Percentiles rank a stretch among this genome's conserved stretches.
Conservation (phyloP, 2,329 filamentous ascomycete genomes). For the Aspergillus brunneoviolaceus region DNA sequence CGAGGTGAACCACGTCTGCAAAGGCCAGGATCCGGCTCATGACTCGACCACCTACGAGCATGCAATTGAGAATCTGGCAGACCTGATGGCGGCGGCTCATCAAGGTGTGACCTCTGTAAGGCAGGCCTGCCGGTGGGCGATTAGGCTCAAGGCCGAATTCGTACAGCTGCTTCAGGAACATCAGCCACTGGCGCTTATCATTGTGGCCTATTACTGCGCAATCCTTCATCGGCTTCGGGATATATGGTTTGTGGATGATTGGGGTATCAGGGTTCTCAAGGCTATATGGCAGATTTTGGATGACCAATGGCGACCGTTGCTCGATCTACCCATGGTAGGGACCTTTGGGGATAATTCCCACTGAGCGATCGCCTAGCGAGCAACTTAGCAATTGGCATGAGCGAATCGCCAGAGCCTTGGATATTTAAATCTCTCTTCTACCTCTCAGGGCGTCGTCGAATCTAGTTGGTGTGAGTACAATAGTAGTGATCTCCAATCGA, state of each 20-base stretch:
- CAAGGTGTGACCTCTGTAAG: constrained; percentile 55
- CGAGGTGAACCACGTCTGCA: constrained; percentile 29
- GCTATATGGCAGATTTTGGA: constrained; percentile 50
- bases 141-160: constrained; percentile 34
- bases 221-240: constrained; percentile 60
- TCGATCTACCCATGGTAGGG: constrained; percentile 32
- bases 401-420: no score
- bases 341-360: constrained; percentile 26
- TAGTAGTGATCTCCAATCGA: no score
- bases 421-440: not conserved
- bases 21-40: constrained; percentile 21
- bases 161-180: constrained; percentile 39
- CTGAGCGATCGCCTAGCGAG: not conserved
- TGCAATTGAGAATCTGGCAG: constrained; percentile 29
- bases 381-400: not conserved
- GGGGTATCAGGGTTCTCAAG: constrained; percentile 64
- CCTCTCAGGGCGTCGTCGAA: no score
- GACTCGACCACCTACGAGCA: constrained; percentile 24
- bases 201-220: constrained; percentile 60
- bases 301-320: constrained; percentile 31
- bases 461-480: no score
- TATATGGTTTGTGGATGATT: constrained; percentile 67
- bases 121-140: constrained; percentile 38
- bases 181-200: constrained; percentile 51
- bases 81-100: constrained; percentile 27